Percentiles rank a stretch among this genome's conserved stretches.
Conservation (phyloP, 441 rosid species). For the Populus hybrid region DNA sequence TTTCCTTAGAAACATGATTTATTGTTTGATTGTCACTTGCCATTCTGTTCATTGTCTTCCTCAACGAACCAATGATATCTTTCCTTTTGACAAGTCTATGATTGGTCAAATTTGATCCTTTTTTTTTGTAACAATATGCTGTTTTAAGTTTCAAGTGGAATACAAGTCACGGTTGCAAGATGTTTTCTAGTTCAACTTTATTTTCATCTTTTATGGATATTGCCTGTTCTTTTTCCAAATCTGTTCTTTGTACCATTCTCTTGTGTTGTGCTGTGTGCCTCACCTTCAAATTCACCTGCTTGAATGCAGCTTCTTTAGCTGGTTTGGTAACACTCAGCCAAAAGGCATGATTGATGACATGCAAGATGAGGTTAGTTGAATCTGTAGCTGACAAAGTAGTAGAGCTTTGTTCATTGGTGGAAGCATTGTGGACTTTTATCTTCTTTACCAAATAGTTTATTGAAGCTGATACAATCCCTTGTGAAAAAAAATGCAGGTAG, state of each 20-base stretch:
- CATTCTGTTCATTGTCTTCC: not conserved
- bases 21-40: not conserved
- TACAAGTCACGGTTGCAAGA: not conserved
- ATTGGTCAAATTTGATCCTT: not conserved
- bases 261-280: not conserved
- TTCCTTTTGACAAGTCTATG: not conserved
- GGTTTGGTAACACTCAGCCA: constrained; percentile 68
- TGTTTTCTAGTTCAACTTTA: not conserved
- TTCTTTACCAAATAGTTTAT: not conserved
- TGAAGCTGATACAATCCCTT: not conserved
- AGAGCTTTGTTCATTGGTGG: not conserved
- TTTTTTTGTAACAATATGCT: not conserved
- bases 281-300: not conserved
- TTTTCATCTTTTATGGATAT: not conserved
- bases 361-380: constrained; percentile 64
- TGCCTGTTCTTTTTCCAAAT: not conserved
- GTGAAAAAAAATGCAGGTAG: constrained; percentile 44
- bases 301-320: constrained; percentile 76
- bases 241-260: not conserved
- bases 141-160: not conserved
- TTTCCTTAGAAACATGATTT: not conserved
- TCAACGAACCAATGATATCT: not conserved
- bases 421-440: not conserved
- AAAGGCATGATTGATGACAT: constrained; percentile 61
- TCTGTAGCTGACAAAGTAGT: not conserved